Evolutionary conservation across 371 early-diverging fungal species (phyloP).

Genomic region (Phascolomyces articulosus): DNA sequence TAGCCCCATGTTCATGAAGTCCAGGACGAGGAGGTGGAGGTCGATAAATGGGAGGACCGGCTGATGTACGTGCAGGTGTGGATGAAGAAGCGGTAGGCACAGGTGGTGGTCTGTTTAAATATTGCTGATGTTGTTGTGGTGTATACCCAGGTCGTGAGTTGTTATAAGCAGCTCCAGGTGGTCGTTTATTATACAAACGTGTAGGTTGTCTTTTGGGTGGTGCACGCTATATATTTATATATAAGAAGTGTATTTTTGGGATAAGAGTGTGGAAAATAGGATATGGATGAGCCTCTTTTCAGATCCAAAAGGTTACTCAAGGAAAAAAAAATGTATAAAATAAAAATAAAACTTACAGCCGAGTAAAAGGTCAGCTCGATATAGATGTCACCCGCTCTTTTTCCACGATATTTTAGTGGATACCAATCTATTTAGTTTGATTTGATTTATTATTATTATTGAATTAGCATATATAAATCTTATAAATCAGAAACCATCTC

Average conservation of each 20-base stretch:
- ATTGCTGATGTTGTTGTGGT: constrained; percentile 18
- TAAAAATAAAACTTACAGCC: constrained; percentile 34
- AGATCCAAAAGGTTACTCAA: no score
- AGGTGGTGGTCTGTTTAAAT: constrained; percentile 12
- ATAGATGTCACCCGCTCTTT: constrained; percentile 57
- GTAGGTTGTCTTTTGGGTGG: constrained; percentile 47
- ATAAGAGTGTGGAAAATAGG: no score
- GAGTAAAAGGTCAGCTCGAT: constrained; percentile 63
- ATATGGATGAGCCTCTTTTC: no score
- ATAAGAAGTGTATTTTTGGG: not conserved
- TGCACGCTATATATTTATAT: constrained; percentile 27
- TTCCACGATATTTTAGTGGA: constrained; percentile 52
- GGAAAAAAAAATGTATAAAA: not conserved
- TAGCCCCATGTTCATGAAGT: constrained; percentile 16
- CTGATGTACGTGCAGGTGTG: constrained; percentile 24
- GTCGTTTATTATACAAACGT: constrained; percentile 15
- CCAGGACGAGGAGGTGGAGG: constrained; percentile 15
- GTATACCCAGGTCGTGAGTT: constrained; percentile 15
- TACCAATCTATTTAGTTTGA: constrained; percentile 45
- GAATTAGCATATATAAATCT: not conserved
- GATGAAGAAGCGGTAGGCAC: constrained; percentile 25
- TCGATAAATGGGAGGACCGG: constrained; percentile 23
- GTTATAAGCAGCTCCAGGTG: constrained; percentile 2
- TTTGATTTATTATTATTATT: no score
- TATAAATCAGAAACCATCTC: no score